phyloP scores from a whole-genome alignment of 768 basidiomycete species.

The Pleurotus djamor region DNA sequence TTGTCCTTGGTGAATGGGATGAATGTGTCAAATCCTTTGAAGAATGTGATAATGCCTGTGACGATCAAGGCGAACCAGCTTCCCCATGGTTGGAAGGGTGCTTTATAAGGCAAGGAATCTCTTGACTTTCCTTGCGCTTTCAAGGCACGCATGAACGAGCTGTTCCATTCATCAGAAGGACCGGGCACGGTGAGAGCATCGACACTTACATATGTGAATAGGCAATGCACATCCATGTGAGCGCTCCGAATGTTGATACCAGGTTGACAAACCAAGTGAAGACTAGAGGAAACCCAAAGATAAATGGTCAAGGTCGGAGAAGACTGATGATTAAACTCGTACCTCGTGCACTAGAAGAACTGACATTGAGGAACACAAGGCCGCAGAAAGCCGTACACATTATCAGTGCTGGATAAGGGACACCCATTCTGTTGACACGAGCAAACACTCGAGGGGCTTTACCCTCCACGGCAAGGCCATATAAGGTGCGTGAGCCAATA shows the following conservation, averaged over 20 bases:
- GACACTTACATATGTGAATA: conserved; percentile 56
- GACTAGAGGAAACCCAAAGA: conserved; percentile 36
- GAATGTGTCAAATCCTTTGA: conserved; percentile 57
- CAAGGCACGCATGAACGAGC: conserved; percentile 44
- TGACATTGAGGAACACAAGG: conserved; percentile 59
- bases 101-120: conserved; percentile 45
- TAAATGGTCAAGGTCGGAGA: not conserved
- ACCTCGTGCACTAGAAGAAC: conserved; percentile 50
- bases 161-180: conserved; percentile 11
- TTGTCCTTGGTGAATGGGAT: conserved; percentile 49
- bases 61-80: conserved; percentile 56
- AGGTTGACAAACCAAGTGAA: conserved; percentile 50
- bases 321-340: conserved; percentile 17
- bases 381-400: conserved; percentile 54
- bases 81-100: conserved; percentile 63
- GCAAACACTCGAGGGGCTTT: conserved; percentile 45
- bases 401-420: conserved; percentile 49
- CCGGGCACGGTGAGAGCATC: not conserved
- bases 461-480: conserved; percentile 47
- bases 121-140: conserved; percentile 37
- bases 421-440: conserved; percentile 40
- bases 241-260: conserved; percentile 44
- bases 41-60: conserved; percentile 51
- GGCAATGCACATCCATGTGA: conserved; percentile 52
- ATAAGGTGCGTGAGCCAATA: conserved; percentile 45